Conservation (phyloP, 1,284 basidiomycete genomes). For the Papiliotrema flavescens region DNA sequence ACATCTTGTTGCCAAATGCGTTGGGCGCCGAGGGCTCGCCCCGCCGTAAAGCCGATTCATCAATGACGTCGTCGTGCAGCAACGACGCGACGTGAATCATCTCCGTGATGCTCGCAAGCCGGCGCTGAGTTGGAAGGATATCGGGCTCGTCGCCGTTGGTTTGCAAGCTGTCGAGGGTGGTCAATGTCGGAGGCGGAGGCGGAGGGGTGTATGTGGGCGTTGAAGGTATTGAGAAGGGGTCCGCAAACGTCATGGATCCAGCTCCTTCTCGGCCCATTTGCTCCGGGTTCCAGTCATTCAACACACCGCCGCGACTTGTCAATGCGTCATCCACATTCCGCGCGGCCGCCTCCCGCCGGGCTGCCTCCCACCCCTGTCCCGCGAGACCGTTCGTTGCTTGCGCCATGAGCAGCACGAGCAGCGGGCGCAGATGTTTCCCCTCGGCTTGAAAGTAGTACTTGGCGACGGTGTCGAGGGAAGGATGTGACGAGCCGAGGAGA, state of each 20-base stretch:
- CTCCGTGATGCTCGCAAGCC: slow-evolving; percentile 93
- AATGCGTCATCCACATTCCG: slow-evolving; percentile 43
- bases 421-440: slow-evolving; percentile 81
- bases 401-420: slow-evolving; percentile 85
- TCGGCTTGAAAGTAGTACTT: slow-evolving; percentile 87
- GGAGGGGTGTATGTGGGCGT: slow-evolving; percentile 8
- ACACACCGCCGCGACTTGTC: slow-evolving; percentile 43
- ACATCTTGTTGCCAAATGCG: slow-evolving; percentile 91
- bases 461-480: slow-evolving; percentile 79
- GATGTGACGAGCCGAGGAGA: slow-evolving; percentile 84
- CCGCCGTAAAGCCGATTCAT: slow-evolving; percentile 76
- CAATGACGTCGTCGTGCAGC: slow-evolving; percentile 93
- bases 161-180: not conserved
- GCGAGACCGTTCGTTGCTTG: slow-evolving; percentile 84
- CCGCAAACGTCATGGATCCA: slow-evolving; percentile 33
- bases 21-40: slow-evolving; percentile 78
- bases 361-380: slow-evolving; percentile 34
- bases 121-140: slow-evolving; percentile 78
- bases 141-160: slow-evolving; percentile 13
- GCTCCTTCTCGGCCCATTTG: slow-evolving; percentile 36
- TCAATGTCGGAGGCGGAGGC: not conserved
- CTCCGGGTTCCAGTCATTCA: slow-evolving; percentile 51
- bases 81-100: slow-evolving; percentile 98
- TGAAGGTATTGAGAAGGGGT: slow-evolving; percentile 38
- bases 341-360: slow-evolving; percentile 14